phyloP scores from a whole-genome alignment of 345 rosid genomes.

The Pugionium dolabratum region DNA sequence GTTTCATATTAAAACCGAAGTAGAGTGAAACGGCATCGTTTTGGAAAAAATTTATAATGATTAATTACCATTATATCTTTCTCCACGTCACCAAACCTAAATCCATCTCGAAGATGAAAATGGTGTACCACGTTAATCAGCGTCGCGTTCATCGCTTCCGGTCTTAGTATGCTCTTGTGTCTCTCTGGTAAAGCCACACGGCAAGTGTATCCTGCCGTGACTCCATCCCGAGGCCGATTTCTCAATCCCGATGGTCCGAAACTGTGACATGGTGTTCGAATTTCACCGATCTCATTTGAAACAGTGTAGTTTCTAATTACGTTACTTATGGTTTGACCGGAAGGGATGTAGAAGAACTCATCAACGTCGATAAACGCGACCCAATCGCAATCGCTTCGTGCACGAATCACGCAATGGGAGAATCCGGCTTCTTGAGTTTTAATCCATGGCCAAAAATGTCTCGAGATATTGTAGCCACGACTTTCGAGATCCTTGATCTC shows the following conservation, averaged over 20 bases:
- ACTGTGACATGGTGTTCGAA: constrained; percentile 62
- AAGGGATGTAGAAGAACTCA: constrained; percentile 62
- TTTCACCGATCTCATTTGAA: constrained; percentile 43
- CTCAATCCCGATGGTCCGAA: constrained; percentile 78
- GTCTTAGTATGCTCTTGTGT: constrained; percentile 81
- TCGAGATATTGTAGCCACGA: constrained; percentile 46
- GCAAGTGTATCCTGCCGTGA: constrained; percentile 70
- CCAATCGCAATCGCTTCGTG: constrained; percentile 66
- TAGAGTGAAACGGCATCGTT: too few relatives aligned
- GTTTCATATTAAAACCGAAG: too few relatives aligned
- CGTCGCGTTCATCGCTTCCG: constrained; percentile 72
- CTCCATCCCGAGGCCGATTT: constrained; percentile 50
- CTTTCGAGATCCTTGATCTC: constrained; percentile 43
- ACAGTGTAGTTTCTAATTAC: constrained; percentile 43
- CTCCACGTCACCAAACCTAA: constrained; percentile 48
- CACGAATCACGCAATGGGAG: constrained; percentile 76
- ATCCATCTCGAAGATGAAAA: constrained; percentile 62
- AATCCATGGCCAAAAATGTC: constrained; percentile 88
- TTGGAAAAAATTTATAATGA: constrained; percentile 86
- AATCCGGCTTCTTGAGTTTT: constrained; percentile 91
- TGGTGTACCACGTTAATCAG: constrained; percentile 84
- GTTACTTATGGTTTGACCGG: constrained; percentile 40
- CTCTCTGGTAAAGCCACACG: constrained; percentile 62
- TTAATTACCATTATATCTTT: constrained; percentile 59
- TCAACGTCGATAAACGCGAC: constrained; percentile 85